Evolutionary conservation across 805 yeast genomes (phyloP).

Genomic region (Pichia eremophila): DNA sequence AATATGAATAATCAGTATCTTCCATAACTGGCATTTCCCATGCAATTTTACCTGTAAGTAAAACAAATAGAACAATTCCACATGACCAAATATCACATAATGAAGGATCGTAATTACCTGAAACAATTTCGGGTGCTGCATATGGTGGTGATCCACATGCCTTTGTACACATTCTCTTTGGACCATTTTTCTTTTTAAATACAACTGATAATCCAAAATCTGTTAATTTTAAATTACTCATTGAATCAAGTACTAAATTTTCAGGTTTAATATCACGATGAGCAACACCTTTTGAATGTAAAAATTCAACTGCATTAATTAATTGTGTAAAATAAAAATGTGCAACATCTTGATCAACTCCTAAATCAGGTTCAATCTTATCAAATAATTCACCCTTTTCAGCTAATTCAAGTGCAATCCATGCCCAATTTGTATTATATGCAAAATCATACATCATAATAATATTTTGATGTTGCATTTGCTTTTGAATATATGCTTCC

Average conservation of each 20-base stretch:
- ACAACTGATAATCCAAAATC: slow-evolving; percentile 71
- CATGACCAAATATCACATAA: slow-evolving; percentile 61
- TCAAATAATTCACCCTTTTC: slow-evolving; percentile 72
- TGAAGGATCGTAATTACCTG: slow-evolving; percentile 45
- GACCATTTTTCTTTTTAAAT: slow-evolving; percentile 40
- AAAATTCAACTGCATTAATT: slow-evolving; percentile 46
- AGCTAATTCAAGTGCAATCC: slow-evolving; percentile 62
- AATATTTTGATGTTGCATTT: slow-evolving; percentile 51
- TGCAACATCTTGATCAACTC: slow-evolving; percentile 56
- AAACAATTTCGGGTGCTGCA: slow-evolving; percentile 64
- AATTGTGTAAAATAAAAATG: slow-evolving; percentile 63
- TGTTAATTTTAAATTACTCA: slow-evolving; percentile 62
- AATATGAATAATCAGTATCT: slow-evolving; percentile 34
- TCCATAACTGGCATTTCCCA: slow-evolving; percentile 54
- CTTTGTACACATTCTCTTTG: slow-evolving; percentile 36
- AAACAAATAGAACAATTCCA: slow-evolving; percentile 53
- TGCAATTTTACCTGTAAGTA: slow-evolving; percentile 57
- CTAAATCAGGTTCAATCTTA: slow-evolving; percentile 68
- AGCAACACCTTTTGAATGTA: slow-evolving; percentile 58
- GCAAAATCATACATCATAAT: slow-evolving; percentile 47
- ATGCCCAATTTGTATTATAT: slow-evolving; percentile 46
- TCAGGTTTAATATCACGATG: slow-evolving; percentile 66
- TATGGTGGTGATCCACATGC: slow-evolving; percentile 72
- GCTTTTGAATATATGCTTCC: slow-evolving; percentile 52
- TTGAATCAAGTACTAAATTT: slow-evolving; percentile 50